Conservation (phyloP, 768 basidiomycete genomes). For the Boletus rufocinnamomeus region DNA sequence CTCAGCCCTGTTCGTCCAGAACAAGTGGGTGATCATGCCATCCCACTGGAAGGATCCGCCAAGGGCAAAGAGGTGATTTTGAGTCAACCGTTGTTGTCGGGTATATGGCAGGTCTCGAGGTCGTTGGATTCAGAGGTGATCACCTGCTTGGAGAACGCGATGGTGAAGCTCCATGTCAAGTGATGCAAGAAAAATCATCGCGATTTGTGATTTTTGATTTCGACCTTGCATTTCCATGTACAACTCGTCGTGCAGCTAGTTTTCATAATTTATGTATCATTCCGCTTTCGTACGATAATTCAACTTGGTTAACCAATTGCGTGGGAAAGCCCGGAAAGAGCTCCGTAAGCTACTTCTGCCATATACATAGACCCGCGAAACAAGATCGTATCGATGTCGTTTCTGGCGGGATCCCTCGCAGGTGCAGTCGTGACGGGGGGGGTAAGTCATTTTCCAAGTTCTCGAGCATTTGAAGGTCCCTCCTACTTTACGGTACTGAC, state of each 20-base stretch:
- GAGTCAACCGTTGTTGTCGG: slow-evolving; percentile 38
- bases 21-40: slow-evolving; percentile 46
- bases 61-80: slow-evolving; percentile 49
- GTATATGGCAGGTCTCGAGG: slow-evolving; percentile 27
- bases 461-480: background rate
- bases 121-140: slow-evolving; percentile 12
- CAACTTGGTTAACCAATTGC: background rate
- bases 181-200: slow-evolving; percentile 10
- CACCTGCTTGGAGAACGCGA: slow-evolving; percentile 20
- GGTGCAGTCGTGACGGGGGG: slow-evolving; percentile 70
- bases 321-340: slow-evolving; percentile 9
- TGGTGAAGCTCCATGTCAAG: slow-evolving; percentile 31
- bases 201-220: background rate
- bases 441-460: slow-evolving; percentile 37
- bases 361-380: background rate
- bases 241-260: background rate
- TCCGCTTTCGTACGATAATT: background rate
- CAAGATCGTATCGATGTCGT: slow-evolving; percentile 45
- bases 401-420: slow-evolving; percentile 65
- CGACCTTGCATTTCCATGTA: slow-evolving; percentile 9
- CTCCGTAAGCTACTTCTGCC: background rate
- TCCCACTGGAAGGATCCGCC: slow-evolving; percentile 47
- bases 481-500: background rate
- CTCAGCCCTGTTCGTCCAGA: slow-evolving; percentile 43
- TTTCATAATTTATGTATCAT: slow-evolving; percentile 13